Evolutionary conservation across 495 filamentous ascomycete species (phyloP).

Genomic region (Rusavskia elegans): DNA sequence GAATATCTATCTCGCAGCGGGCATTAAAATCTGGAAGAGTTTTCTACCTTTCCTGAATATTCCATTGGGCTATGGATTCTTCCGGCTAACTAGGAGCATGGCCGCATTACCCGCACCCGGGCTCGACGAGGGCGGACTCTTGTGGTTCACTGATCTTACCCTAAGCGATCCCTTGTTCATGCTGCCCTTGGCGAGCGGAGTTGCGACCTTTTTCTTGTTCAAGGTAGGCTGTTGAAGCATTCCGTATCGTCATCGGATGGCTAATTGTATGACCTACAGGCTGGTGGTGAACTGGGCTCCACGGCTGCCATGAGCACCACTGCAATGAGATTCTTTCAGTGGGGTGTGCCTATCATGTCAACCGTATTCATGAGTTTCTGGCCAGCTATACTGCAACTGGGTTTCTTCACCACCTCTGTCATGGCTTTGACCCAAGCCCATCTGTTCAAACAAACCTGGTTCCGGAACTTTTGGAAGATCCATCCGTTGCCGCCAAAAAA

Average conservation of each 20-base stretch:
- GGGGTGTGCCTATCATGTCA: constrained; percentile 43
- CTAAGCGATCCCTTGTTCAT: constrained; percentile 58
- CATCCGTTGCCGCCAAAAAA: constrained; percentile 23
- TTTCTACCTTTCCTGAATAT: constrained; percentile 46
- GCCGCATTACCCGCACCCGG: constrained; percentile 61
- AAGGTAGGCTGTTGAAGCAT: constrained; percentile 30
- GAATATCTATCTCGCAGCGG: constrained; percentile 32
- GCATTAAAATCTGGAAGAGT: constrained; percentile 33
- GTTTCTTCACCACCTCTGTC: constrained; percentile 44
- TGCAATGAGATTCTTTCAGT: constrained; percentile 33
- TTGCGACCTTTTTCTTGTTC: constrained; percentile 35
- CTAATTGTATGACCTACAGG: constrained; percentile 17
- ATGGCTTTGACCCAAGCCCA: constrained; percentile 41
- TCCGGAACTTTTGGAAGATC: constrained; percentile 37
- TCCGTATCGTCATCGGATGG: not conserved
- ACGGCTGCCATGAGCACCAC: constrained; percentile 13
- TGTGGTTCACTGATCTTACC: constrained; percentile 73
- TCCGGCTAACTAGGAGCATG: constrained; percentile 64
- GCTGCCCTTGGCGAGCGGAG: constrained; percentile 42
- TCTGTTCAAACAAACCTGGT: constrained; percentile 29
- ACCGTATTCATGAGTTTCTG: constrained; percentile 45
- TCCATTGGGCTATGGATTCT: constrained; percentile 64
- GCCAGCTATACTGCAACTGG: constrained; percentile 55
- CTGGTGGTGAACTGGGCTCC: constrained; percentile 35
- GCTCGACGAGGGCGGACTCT: constrained; percentile 46